These are phyloP conservation scores for Cenchrus fungigraminus DNA, from an alignment of 176 grass and related monocot genomes.

Conservation along the genomic window DNA sequence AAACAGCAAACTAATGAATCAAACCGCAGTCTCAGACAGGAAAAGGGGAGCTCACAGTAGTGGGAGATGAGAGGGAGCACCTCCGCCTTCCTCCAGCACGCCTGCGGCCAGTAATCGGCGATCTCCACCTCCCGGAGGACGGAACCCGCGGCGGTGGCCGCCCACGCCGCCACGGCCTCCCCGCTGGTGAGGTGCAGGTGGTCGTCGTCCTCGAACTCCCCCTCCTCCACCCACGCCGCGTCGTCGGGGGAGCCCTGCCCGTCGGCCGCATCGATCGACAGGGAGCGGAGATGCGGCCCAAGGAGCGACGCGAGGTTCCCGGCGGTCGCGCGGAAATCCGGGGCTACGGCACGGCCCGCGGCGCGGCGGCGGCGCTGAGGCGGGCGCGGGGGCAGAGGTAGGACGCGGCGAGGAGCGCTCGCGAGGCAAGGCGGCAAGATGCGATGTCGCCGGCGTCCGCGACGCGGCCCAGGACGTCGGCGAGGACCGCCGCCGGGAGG, in stretches of 20 bases:
- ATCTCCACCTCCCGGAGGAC: slow-evolving; percentile 54
- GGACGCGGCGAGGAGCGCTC: slow-evolving; percentile 38
- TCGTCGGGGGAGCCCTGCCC: slow-evolving; percentile 26
- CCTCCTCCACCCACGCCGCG: slow-evolving; percentile 50
- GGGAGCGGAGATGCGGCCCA: slow-evolving; percentile 38
- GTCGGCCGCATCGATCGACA: slow-evolving; percentile 54
- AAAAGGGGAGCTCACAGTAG: slow-evolving; percentile 50
- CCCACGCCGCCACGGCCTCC: slow-evolving; percentile 55
- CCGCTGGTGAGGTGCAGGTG: slow-evolving; percentile 64
- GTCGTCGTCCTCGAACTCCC: slow-evolving; percentile 59
- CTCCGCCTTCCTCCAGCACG: slow-evolving; percentile 66
- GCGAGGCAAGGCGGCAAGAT: slow-evolving; percentile 65
- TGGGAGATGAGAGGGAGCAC: slow-evolving; percentile 62
- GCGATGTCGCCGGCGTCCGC: slow-evolving; percentile 56
- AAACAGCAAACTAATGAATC: not conserved
- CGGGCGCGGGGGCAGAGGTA: slow-evolving; percentile 45
- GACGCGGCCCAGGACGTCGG: slow-evolving; percentile 53
- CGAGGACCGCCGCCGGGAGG: slow-evolving; percentile 49
- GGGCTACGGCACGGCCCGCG: not conserved
- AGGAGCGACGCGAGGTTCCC: slow-evolving; percentile 56
- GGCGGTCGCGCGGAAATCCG: slow-evolving; percentile 42
- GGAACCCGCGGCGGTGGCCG: slow-evolving; percentile 35
- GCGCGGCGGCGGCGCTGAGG: slow-evolving; percentile 37
- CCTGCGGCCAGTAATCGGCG: slow-evolving; percentile 64
- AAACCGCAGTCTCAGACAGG: not conserved